A percentile compares a stretch with the other conserved stretches of the same genome.
phyloP scores from a whole-genome alignment of 1,284 basidiomycete species.

The Fomes fomentarius region DNA sequence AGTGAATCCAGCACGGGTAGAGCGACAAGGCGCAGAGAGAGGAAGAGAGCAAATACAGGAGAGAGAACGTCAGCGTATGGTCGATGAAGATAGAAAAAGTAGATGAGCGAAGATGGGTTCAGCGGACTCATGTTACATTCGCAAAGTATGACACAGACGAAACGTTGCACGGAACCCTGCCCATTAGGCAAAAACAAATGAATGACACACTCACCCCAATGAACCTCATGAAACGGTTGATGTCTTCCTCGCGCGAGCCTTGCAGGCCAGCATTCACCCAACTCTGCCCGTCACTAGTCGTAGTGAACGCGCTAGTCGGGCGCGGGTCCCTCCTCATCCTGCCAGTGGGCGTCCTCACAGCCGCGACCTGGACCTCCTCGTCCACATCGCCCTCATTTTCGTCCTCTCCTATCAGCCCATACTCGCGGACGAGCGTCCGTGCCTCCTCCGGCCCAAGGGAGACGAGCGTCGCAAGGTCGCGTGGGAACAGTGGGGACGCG shows the following conservation, averaged over 20 bases:
- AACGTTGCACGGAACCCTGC: too few relatives aligned
- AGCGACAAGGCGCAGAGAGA: too few relatives aligned
- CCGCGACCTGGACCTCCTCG: too few relatives aligned
- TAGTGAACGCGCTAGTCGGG: not conserved
- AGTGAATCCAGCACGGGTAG: too few relatives aligned
- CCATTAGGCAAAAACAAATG: not conserved
- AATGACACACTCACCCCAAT: slow-evolving; percentile 45
- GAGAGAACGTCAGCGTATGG: not conserved
- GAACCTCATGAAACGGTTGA: slow-evolving; percentile 49
- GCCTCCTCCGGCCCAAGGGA: slow-evolving; percentile 43
- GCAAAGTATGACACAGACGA: too few relatives aligned
- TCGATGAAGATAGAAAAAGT: not conserved
- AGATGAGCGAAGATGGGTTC: too few relatives aligned
- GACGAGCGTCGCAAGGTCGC: slow-evolving; percentile 43
- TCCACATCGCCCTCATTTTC: slow-evolving; percentile 3
- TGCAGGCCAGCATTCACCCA: slow-evolving; percentile 13
- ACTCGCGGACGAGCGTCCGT: slow-evolving; percentile 43
- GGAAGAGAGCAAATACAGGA: not conserved
- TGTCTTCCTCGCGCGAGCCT: slow-evolving; percentile 5
- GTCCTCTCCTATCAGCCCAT: slow-evolving; percentile 39
- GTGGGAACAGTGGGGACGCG: slow-evolving; percentile 33
- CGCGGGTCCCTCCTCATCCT: not conserved
- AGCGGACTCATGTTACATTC: too few relatives aligned
- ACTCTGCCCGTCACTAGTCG: not conserved
- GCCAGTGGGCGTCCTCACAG: too few relatives aligned